These are phyloP conservation scores for Omphalea diandra DNA, from an alignment of 441 rosid genomes.

Conservation along the genomic window DNA sequence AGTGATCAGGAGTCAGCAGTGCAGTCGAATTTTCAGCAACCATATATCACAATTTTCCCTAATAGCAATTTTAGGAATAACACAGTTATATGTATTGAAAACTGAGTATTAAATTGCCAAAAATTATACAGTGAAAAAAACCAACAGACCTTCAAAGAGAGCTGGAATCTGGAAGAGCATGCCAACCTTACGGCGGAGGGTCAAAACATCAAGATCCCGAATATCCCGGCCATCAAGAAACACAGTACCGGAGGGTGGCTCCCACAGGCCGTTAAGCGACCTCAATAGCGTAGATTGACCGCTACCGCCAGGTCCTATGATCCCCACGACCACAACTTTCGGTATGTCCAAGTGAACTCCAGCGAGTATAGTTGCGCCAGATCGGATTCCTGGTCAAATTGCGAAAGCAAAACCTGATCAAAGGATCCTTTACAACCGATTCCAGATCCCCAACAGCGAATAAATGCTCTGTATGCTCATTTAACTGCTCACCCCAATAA, in stretches of 20 bases:
- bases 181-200: constrained; percentile 85
- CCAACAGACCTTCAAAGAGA: constrained; percentile 59
- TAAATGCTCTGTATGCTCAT: constrained; percentile 40
- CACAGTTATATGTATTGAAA: too few relatives aligned
- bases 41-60: too few relatives aligned
- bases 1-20: too few relatives aligned
- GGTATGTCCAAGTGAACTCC: constrained; percentile 57
- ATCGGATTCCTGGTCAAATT: constrained; percentile 52
- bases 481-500: constrained; percentile 9
- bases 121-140: not conserved
- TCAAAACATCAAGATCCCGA: constrained; percentile 55
- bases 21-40: not conserved
- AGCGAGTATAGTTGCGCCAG: constrained; percentile 45
- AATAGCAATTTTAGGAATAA: too few relatives aligned
- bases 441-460: constrained; percentile 35
- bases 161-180: constrained; percentile 95
- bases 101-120: not conserved
- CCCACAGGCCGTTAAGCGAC: constrained; percentile 87
- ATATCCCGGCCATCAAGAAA: constrained; percentile 73
- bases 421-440: not conserved
- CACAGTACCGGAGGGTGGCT: constrained; percentile 62
- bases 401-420: constrained; percentile 44
- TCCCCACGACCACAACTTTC: constrained; percentile 58
- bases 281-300: constrained; percentile 81
- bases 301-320: constrained; percentile 94